Conservation (phyloP, 768 basidiomycete genomes). For the Tricholoma sp. region DNA sequence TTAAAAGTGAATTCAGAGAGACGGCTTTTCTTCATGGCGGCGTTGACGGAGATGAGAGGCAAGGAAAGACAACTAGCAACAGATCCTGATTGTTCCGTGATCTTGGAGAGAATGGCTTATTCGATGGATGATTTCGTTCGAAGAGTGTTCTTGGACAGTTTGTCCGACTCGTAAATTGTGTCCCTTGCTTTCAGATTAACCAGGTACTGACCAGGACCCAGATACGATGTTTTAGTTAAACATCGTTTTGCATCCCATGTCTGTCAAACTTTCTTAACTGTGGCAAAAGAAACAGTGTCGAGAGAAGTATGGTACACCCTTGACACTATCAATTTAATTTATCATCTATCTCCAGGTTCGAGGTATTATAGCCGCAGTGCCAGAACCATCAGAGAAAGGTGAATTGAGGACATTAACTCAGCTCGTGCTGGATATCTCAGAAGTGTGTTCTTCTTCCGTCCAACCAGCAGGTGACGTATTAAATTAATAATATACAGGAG, state of each 20-base stretch:
- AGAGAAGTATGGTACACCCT: constrained; percentile 49
- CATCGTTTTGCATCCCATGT: constrained; percentile 97
- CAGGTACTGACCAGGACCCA: constrained; percentile 18
- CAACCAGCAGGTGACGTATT: not conserved
- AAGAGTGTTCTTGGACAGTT: constrained; percentile 81
- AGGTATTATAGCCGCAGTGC: constrained; percentile 45
- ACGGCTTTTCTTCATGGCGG: constrained; percentile 74
- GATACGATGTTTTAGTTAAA: constrained; percentile 58
- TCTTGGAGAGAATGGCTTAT: constrained; percentile 84
- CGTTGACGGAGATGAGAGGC: constrained; percentile 75
- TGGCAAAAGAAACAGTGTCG: constrained; percentile 56
- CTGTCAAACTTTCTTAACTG: constrained; percentile 79
- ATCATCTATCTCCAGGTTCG: constrained; percentile 34
- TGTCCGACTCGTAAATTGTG: constrained; percentile 78
- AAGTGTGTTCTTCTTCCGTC: constrained; percentile 38
- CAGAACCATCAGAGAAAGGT: constrained; percentile 49
- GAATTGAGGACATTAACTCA: constrained; percentile 63
- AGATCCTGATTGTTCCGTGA: constrained; percentile 88
- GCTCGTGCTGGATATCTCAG: constrained; percentile 56
- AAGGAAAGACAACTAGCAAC: constrained; percentile 90
- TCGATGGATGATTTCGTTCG: constrained; percentile 98
- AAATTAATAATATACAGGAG: constrained; percentile 44
- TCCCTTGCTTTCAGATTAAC: not conserved
- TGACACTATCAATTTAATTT: not conserved
- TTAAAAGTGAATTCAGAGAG: constrained; percentile 43